A percentile compares a stretch with the other conserved stretches of the same genome.
Conservation (phyloP, 2,329 filamentous ascomycete genomes). For the Sporothrix brasiliensis region DNA sequence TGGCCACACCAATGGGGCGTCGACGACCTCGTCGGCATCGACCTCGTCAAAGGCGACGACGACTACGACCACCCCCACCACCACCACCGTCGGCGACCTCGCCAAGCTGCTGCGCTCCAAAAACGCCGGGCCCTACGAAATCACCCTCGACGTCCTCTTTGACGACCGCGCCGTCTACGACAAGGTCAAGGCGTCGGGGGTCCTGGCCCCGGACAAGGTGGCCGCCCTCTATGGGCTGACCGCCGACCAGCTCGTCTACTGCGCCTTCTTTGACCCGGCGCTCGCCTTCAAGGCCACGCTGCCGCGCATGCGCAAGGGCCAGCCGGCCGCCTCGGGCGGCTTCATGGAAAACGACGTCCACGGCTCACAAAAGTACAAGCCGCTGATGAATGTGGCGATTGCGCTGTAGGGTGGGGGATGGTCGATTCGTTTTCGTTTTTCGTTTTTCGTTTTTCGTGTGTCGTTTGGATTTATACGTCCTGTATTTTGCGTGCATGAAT, state of each 20-base stretch:
- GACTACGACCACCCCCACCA: not conserved
- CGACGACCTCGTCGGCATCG: not conserved
- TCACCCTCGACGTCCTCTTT: slow-evolving; percentile 38
- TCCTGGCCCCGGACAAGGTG: not conserved
- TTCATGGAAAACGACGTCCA: slow-evolving; percentile 28
- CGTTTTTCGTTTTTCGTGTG: too few species aligned
- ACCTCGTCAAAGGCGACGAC: slow-evolving; percentile 22
- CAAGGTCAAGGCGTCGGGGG: slow-evolving; percentile 19
- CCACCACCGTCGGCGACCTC: slow-evolving; percentile 35
- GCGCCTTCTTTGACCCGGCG: slow-evolving; percentile 25
- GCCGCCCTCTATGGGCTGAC: slow-evolving; percentile 20
- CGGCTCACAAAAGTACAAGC: slow-evolving; percentile 28
- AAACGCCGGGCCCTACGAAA: slow-evolving; percentile 55
- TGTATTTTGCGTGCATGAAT: too few species aligned
- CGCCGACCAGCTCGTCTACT: slow-evolving; percentile 26
- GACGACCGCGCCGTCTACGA: slow-evolving; percentile 20
- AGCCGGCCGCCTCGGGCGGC: slow-evolving; percentile 13
- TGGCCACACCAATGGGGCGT: not conserved
- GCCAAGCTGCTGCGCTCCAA: slow-evolving; percentile 53
- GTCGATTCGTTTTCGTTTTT: too few species aligned
- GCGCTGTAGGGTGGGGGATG: not conserved
- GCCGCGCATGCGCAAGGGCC: slow-evolving; percentile 22
- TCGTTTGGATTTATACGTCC: too few species aligned
- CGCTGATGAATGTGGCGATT: slow-evolving; percentile 21
- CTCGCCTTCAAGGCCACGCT: slow-evolving; percentile 30